Base-by-base conservation (phyloP, 129 eudicot genomes). In the Dittrichia graveolens region DNA sequence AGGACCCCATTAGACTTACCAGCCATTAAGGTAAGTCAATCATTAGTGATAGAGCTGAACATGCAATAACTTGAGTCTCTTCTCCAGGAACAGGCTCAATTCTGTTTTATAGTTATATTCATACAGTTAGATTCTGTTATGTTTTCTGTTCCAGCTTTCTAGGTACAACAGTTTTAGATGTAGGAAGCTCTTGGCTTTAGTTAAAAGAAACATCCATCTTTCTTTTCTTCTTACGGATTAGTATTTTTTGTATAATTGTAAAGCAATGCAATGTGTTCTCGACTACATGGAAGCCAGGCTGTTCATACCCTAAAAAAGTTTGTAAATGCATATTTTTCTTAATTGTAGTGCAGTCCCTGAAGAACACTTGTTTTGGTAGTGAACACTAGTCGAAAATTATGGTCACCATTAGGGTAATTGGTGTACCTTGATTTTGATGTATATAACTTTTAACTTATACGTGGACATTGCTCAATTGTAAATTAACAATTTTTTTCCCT, bases 31-130 rank as follows among this genome's bases (percentile, higher is more conserved):
- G n/a, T n/a, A n/a, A n/a, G n/a, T n/a, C n/a, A n/a, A n/a, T n/a
- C n/a, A n/a, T n/a, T n/a, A n/a, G n/a, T n/a, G n/a, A n/a, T n/a
- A n/a, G n/a, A n/a, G n/a, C 31, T 24, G 31, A 24, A 24, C 31
- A 24, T 24, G 31, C 31, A 24, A 24, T 24, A 24, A 24, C 31
- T 24, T 24, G 31, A 24, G 31, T 24, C 31, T 24, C 31, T 24
- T 24, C 31, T 24, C 31, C 31, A 24, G 31, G 31, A 24, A 24
- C 2, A 24, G 31, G 31, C 31, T 24, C 31, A 24, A 24, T 11
- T 38, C 42, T 5, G 7, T n/a, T 61, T 61, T 31, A 10, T 37
- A 45, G 50, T 73, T 41, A 61, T 61, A 61, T 47, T 67, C 31
- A 38, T 61, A 24, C 53, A 37, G 68, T 40, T 9, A 4, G 16